Evolutionary conservation across 495 filamentous ascomycete genomes (phyloP).

Genomic region (Physcia stellaris): DNA sequence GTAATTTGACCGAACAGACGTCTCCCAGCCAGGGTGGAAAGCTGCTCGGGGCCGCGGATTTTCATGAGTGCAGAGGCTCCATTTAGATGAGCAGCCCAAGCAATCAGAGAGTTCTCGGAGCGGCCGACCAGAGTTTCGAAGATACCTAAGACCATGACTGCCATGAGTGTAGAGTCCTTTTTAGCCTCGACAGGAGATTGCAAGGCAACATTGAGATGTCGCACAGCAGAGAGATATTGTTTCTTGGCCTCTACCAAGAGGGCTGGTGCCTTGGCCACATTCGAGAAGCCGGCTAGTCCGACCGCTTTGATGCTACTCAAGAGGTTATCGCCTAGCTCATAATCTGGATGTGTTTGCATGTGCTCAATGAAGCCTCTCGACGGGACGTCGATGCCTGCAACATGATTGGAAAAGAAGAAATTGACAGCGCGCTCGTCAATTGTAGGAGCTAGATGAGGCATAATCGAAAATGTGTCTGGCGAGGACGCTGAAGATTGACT

Average conservation of each 20-base stretch:
- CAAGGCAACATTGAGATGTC: slow-evolving; percentile 37
- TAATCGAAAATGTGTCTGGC: too few relatives aligned
- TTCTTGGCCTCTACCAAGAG: slow-evolving; percentile 21
- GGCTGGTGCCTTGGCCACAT: slow-evolving; percentile 10
- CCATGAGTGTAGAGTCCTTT: slow-evolving; percentile 46
- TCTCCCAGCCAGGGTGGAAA: too few relatives aligned
- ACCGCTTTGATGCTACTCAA: slow-evolving; percentile 19
- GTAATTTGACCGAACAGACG: too few relatives aligned
- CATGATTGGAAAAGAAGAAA: too few relatives aligned
- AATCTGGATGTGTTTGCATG: background rate
- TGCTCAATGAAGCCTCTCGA: too few relatives aligned
- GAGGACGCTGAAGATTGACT: too few relatives aligned
- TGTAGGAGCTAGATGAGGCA: too few relatives aligned
- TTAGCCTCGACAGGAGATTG: slow-evolving; percentile 36
- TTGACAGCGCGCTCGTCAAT: too few relatives aligned
- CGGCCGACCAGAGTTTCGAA: slow-evolving; percentile 39
- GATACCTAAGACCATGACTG: slow-evolving; percentile 41
- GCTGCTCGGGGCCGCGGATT: slow-evolving; percentile 41
- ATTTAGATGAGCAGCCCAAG: slow-evolving; percentile 46
- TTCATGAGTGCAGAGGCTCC: slow-evolving; percentile 44
- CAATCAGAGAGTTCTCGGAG: slow-evolving; percentile 28
- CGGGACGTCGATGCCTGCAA: too few relatives aligned
- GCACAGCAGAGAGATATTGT: slow-evolving; percentile 35
- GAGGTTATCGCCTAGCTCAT: slow-evolving; percentile 13
- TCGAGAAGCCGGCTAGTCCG: slow-evolving; percentile 20